phyloP scores from a whole-genome alignment of 768 basidiomycete species.

The Leccinum longicurvipes region DNA sequence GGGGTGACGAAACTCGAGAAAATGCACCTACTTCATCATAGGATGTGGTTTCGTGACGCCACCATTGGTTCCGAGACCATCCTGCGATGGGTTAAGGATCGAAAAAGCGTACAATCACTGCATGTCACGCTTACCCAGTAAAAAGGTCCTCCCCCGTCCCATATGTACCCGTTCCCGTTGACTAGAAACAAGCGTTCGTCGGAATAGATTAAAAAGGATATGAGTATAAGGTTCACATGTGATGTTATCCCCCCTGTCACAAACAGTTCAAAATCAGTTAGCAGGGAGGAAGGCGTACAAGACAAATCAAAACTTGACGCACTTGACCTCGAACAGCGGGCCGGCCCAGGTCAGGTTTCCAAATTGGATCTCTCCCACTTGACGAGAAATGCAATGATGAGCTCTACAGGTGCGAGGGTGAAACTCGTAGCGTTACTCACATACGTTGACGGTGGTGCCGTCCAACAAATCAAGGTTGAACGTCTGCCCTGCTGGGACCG shows the following conservation, averaged over 20 bases:
- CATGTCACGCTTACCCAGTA: conserved; percentile 36
- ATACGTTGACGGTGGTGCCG: conserved; percentile 55
- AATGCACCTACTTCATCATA: conserved; percentile 36
- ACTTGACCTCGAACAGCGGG: conserved; percentile 53
- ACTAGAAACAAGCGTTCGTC: conserved; percentile 4
- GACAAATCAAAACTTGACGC: conserved; percentile 3
- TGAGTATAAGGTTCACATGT: conserved; percentile 39
- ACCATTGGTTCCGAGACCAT: conserved; percentile 18
- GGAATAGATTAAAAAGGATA: background rate
- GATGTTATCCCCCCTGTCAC: conserved; percentile 41
- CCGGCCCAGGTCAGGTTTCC: conserved; percentile 51
- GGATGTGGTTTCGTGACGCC: conserved; percentile 29
- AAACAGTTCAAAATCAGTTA: background rate
- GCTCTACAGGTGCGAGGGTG: background rate
- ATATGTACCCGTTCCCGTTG: conserved; percentile 41
- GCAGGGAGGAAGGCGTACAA: background rate
- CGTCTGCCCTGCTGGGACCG: conserved; percentile 51
- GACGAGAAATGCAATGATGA: background rate
- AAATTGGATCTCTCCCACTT: conserved; percentile 56
- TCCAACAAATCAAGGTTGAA: conserved; percentile 43
- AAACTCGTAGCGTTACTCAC: conserved; percentile 34
- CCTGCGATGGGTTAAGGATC: conserved; percentile 10
- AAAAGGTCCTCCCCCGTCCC: conserved; percentile 41
- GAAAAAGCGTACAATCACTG: background rate
- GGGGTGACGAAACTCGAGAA: background rate